A percentile compares a stretch with the other conserved stretches of the same genome.
Conservation (phyloP, 73 alveolate species). For the Paramecium tetraurelia region DNA sequence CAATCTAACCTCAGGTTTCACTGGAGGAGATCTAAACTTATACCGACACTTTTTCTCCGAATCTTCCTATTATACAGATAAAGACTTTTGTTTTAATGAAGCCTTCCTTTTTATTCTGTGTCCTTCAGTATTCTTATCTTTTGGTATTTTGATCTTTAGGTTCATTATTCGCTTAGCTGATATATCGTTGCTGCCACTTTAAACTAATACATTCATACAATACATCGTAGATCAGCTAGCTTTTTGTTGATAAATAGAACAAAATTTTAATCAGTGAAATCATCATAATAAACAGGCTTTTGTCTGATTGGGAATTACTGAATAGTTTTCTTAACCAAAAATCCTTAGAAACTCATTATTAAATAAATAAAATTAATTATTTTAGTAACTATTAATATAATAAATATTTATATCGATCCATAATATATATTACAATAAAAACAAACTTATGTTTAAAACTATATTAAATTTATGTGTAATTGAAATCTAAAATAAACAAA, state of each 20-base stretch:
- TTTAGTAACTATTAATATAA: background rate
- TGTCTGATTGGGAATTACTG: background rate
- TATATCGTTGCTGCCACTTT: slow-evolving; percentile 20
- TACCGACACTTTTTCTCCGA: background rate
- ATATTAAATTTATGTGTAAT: too few species aligned
- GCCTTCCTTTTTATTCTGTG: background rate
- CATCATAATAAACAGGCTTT: slow-evolving; percentile 1
- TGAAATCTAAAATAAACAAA: too few species aligned
- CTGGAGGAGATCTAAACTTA: background rate
- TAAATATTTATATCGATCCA: background rate
- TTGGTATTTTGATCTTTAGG: background rate
- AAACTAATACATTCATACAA: background rate
- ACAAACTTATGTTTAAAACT: too few species aligned
- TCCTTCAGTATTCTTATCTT: background rate
- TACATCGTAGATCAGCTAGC: background rate
- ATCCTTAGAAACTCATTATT: slow-evolving; percentile 4
- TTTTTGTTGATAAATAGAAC: background rate
- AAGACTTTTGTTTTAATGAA: background rate
- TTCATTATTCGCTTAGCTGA: background rate
- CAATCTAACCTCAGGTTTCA: slow-evolving; percentile 3
- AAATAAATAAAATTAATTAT: background rate
- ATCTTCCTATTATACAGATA: background rate
- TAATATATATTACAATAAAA: too few species aligned
- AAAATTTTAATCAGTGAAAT: background rate
- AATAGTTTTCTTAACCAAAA: background rate